Base-by-base conservation (phyloP, 805 yeast genomes). In the Metschnikowia cerradonensis region DNA sequence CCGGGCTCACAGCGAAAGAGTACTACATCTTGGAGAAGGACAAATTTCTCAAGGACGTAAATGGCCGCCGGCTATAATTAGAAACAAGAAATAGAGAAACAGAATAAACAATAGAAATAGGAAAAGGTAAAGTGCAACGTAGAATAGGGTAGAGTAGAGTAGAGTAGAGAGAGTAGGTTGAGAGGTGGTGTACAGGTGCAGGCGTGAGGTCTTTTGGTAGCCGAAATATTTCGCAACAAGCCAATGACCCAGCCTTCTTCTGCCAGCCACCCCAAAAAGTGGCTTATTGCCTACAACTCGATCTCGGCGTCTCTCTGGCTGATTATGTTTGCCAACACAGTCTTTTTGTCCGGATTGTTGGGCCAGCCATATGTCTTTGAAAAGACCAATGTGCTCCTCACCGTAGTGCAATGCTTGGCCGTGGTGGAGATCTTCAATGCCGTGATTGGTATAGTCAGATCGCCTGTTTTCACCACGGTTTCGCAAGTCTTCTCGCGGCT, bases 401-500 rank as follows among this genome's bases (percentile, higher is more conserved):
- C 86, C 3, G 65, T 73, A 42, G 81, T 91, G 46, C 99, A 92
- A 71, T 77, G 88, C 17, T 71, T 83, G 44, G 98, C 98, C 0
- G 57, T 89, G 1, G 76, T 88, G 47, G 99, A 92, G 67, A 79
- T 92, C 20, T 75, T 81, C 62, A 94, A 92, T 66, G 80, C 96
- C 1, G 74, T 81, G 2, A 66, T 81, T 0, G 97, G 97, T 0
- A 75, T 85, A 44, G 98, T 94, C 35, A 82, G 85, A 58, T 85
- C 97, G 7, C 96, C 97, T 2, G 57, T 91, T 5, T 59, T 85
- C 50, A 94, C 97, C 31, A 90, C 97, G 0, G 77, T 75, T 14
- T 84, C 91, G 62, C 99, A 94, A 69, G 96, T 94, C 1, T 78
- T 85, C 6, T 90, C 97, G 11, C 79, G 99, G 56, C 67, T 91